Evolutionary conservation across 2,329 filamentous ascomycete species (phyloP), one percentile per base, ranked within the genome.

Genomic region (Sporothrix schenckii): DNA sequence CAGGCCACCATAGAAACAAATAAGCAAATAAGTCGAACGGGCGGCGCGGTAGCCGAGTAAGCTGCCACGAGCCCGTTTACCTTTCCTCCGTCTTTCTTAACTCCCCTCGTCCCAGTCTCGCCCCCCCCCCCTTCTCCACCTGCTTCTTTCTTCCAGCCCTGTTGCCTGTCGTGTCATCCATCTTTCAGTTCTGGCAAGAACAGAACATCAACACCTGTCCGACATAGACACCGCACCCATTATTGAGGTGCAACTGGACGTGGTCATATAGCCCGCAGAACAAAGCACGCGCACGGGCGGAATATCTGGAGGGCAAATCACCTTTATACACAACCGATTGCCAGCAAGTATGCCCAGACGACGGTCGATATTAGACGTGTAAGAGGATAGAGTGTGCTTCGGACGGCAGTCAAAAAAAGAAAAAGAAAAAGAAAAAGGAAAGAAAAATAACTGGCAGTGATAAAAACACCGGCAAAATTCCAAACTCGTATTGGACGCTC

Each of bases 391-490:
- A 34, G 14, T 50, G 44, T 27, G 16, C 44, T 16, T 24, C 47
- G 24, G 44, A 11, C 2, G 4, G 61, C 27, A 41, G 16, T 14
- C 41, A 65, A n/a, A n/a, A 10, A 5, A 10, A 13, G 39, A 14
- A 44, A 30, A 30, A 3, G 4, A 30, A 30, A 30, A 30, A 3
- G 4, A 30, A 30, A 30, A 30, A 30, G 4, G 0, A 30, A 30
- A n/a, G 11, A 10, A 5, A 10, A 13, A 56, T 16, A 44, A 61
- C 56, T 7, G 41, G 10, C 21, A 10, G 49, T 49, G 30, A 66
- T 16, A 66, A 27, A 66, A 53, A 41, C 50, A 21, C 63, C 30
- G 63, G 49, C 63, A 66, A 27, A 54, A 66, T 16, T 11, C 39
- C 21, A 19, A 16, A 16, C n/a, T 19, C 27, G 39, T 13, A n/a